Percentiles rank a stretch among this genome's conserved stretches.
These are phyloP conservation scores for Microbotryum violaceum DNA, from an alignment of 1,284 basidiomycete genomes.

Conservation along the genomic window DNA sequence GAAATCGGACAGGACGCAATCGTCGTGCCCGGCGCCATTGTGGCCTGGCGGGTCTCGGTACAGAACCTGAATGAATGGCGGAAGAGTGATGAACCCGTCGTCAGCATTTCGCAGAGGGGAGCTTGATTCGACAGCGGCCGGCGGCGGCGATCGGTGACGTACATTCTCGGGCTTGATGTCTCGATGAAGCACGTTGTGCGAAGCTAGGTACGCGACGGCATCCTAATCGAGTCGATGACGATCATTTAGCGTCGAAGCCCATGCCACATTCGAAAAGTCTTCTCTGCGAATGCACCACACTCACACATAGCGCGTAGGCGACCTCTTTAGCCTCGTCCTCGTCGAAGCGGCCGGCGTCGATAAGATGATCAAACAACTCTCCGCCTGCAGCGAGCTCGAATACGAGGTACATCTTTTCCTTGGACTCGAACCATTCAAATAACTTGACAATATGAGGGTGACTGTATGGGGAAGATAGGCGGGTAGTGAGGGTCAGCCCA, in stretches of 20 bases:
- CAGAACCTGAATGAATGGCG: slow-evolving; percentile 12
- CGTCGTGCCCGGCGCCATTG: slow-evolving; percentile 23
- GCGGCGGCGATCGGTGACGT: neutral
- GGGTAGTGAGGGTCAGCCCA: neutral
- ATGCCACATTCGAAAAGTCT: no score
- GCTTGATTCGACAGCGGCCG: neutral
- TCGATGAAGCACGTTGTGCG: slow-evolving; percentile 23
- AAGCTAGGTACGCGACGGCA: slow-evolving; percentile 22
- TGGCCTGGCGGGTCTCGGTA: slow-evolving; percentile 29
- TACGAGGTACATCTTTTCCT: slow-evolving; percentile 41
- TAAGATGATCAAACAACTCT: slow-evolving; percentile 42
- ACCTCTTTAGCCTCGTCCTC: slow-evolving; percentile 38
- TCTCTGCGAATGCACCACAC: neutral
- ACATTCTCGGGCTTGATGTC: slow-evolving; percentile 33
- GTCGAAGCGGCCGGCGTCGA: slow-evolving; percentile 37
- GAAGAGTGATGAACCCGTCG: neutral
- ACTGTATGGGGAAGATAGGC: neutral
- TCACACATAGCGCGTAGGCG: slow-evolving; percentile 22
- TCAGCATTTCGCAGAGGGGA: neutral
- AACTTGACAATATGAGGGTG: slow-evolving; percentile 18
- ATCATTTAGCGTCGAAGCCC: no score
- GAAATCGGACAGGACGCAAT: slow-evolving; percentile 30
- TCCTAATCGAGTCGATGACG: neutral
- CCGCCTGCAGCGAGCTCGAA: slow-evolving; percentile 43
- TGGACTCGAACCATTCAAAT: slow-evolving; percentile 40